Evolutionary conservation across 2,329 filamentous ascomycete genomes (phyloP), one percentile per base, ranked within the genome.

Genomic region (Meredithiella fracta): DNA sequence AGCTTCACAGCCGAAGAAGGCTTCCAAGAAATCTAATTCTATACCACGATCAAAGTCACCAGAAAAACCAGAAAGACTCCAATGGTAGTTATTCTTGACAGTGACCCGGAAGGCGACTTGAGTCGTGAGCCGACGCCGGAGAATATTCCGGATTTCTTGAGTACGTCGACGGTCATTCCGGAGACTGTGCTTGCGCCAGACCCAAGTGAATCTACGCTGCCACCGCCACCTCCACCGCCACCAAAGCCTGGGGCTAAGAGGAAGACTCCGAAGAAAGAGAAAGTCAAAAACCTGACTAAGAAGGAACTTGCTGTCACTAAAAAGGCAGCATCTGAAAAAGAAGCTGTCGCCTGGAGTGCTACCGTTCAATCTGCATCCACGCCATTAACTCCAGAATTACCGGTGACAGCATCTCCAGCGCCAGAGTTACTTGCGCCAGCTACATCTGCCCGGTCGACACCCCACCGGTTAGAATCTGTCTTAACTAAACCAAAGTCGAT

Each of bases 21-120:
- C 26, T 8, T 34, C 29, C 14, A 54, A 54, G 23, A 47, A 44
- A 23, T 29, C 40, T 17, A 54, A 54, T 34, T 7, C 40, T 14
- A n/a, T 25, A 3, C 9, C 40, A 14, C 31, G 20, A 52, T n/a
- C n/a, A 9, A 38, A 56, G 52, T 58, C 59, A 42, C 25, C 57
- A 47, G 34, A 9, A 29, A 11, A 37, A 42, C 42, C 53, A 38
- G 5, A 15, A 52, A 52, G 25, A 15, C 22, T 6, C n/a, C 11
- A 25, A 31, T 52, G 6, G 22, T 8, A 20, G 50, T 52, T 14
- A 52, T 52, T 15, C 31, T 52, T 3, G 50, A 52, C 20, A 52
- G 50, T 38, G 50, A 52, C 31, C 20, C 31, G 9, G 50, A 52
- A 38, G 34, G 22, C n/a, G 31, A 52, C 26, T 29, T 52, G 11